Evolutionary conservation across 2,329 filamentous ascomycete species (phyloP).

Genomic region (Penicillium sp.): DNA sequence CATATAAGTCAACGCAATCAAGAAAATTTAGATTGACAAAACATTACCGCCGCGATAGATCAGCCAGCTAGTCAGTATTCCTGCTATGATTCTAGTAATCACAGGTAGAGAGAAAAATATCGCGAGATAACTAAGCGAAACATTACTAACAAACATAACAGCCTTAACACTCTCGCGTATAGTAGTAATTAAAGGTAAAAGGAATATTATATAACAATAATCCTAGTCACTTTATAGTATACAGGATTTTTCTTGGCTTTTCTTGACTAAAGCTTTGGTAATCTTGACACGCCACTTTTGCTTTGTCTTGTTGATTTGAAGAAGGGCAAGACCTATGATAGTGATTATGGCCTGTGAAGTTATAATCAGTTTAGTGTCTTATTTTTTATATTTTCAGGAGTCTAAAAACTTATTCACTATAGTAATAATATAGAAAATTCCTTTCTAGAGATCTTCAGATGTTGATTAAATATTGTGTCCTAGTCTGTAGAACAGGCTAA

Average conservation of each 20-base stretch:
- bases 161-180: no score
- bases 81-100: constrained; percentile 71
- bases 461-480: no score
- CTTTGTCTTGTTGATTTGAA: constrained; percentile 81
- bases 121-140: neutral
- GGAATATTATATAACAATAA: no score
- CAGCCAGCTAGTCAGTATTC: constrained; percentile 68
- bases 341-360: constrained; percentile 80
- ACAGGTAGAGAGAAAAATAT: constrained; percentile 60
- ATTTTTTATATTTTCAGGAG: no score
- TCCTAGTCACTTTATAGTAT: no score
- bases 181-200: no score
- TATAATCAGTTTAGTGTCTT: constrained; percentile 39
- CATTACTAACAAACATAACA: no score
- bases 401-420: no score
- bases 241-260: constrained; percentile 44
- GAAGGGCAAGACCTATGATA: constrained; percentile 76
- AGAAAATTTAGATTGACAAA: constrained; percentile 71
- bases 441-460: no score
- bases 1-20: constrained; percentile 78
- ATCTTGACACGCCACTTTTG: constrained; percentile 88
- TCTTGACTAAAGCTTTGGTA: constrained; percentile 60
- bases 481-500: no score
- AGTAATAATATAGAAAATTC: no score
- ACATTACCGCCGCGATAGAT: constrained; percentile 73